Percentiles rank a stretch among this genome's conserved stretches.
Evolutionary conservation across 495 filamentous ascomycete species (phyloP).

Genomic region (Cudoniella acicularis): DNA sequence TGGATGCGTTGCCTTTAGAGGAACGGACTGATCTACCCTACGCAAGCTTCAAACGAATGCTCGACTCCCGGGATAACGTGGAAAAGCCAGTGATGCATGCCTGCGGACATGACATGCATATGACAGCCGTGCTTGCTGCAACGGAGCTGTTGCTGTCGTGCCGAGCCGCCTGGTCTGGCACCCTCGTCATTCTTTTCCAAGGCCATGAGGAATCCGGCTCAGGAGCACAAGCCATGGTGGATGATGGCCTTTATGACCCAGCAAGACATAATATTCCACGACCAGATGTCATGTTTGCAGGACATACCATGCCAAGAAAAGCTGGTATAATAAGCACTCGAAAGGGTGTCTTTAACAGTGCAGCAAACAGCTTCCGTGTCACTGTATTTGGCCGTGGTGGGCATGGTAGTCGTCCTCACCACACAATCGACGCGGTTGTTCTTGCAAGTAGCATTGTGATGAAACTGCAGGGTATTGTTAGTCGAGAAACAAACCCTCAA

Average conservation of each 20-base stretch:
- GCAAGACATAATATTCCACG: too few species aligned
- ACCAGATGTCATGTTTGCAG: too few species aligned
- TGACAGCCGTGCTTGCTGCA: conserved; percentile 46
- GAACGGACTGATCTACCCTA: conserved; percentile 53
- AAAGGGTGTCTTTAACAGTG: too few species aligned
- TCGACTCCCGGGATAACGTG: conserved; percentile 33
- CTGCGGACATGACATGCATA: conserved; percentile 62
- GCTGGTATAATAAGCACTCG: too few species aligned
- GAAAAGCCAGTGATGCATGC: conserved; percentile 59
- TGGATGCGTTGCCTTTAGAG: conserved; percentile 55
- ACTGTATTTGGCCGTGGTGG: too few species aligned
- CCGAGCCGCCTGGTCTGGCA: conserved; percentile 47
- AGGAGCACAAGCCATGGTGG: conserved; percentile 54
- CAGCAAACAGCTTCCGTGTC: too few species aligned
- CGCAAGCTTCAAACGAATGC: conserved; percentile 39
- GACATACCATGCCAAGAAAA: too few species aligned
- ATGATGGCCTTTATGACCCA: conserved; percentile 53
- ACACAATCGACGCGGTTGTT: too few species aligned
- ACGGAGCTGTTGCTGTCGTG: conserved; percentile 39
- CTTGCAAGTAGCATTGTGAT: too few species aligned
- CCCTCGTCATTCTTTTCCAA: conserved; percentile 55
- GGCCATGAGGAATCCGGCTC: conserved; percentile 42
- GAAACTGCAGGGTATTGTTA: too few species aligned
- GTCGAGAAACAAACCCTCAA: too few species aligned
- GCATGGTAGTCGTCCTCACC: too few species aligned